Conservation (phyloP, 2,329 filamentous ascomycete genomes). For the Calonectria ilicicola region DNA sequence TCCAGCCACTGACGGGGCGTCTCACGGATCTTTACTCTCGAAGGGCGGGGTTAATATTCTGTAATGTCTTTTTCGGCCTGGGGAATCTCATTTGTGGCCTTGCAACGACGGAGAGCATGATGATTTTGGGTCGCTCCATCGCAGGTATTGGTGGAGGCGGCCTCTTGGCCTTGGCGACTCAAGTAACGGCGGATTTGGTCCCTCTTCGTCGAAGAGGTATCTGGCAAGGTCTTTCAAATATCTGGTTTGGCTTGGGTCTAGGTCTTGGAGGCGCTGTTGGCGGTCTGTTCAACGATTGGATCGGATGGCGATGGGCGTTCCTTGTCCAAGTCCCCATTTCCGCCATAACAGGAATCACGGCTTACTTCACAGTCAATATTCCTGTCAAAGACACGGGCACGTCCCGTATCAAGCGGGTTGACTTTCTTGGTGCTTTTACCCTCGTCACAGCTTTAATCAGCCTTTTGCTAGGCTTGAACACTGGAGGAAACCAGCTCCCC, state of each 20-base stretch:
- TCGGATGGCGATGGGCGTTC: slow-evolving; percentile 1
- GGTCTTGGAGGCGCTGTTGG: not conserved
- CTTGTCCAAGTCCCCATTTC: not conserved
- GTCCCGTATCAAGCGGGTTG: not conserved
- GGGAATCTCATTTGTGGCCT: not conserved
- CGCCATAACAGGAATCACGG: not conserved
- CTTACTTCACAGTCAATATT: not conserved
- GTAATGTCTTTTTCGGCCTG: not conserved
- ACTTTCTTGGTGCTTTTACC: not conserved
- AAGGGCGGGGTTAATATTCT: not conserved
- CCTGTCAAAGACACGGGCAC: not conserved
- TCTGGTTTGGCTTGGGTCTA: not conserved
- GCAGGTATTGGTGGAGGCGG: not conserved
- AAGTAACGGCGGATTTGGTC: not conserved
- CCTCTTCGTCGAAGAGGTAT: not conserved
- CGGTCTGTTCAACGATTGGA: not conserved
- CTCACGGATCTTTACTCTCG: not conserved
- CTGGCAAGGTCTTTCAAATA: not conserved
- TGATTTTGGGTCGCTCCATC: not conserved
- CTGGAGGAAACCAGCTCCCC: not conserved
- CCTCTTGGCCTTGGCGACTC: not conserved
- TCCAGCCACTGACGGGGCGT: not conserved
- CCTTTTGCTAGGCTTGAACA: not conserved
- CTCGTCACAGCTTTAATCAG: not conserved
- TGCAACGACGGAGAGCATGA: not conserved